phyloP scores from a whole-genome alignment of 140 eudicot species.

The Oenanthe javanica region DNA sequence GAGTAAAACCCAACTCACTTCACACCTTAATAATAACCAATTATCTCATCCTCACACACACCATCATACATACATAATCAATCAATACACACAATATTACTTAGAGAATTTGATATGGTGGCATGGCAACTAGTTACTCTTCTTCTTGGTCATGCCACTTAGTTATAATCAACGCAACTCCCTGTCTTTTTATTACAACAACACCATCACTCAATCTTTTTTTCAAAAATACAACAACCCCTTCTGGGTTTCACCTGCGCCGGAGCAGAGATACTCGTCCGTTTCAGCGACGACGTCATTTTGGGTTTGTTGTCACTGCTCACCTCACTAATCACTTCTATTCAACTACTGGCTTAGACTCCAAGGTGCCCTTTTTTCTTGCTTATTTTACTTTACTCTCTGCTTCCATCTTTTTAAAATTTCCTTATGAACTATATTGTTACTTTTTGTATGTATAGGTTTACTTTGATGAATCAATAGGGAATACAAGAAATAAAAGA shows the following conservation, averaged over 20 bases:
- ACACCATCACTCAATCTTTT: slow-evolving; percentile 14
- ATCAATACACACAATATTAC: not conserved
- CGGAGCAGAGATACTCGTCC: slow-evolving; percentile 22
- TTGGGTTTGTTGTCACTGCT: slow-evolving; percentile 43
- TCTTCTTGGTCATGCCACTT: slow-evolving; percentile 24
- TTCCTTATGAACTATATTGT: not conserved
- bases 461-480: not conserved
- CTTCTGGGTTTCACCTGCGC: slow-evolving; percentile 16
- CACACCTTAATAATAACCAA: not conserved
- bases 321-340: slow-evolving; percentile 62
- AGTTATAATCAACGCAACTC: slow-evolving; percentile 27
- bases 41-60: not conserved
- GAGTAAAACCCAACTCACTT: not conserved
- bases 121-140: slow-evolving; percentile 14
- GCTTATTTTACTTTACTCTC: not conserved
- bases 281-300: slow-evolving; percentile 39
- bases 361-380: slow-evolving; percentile 36
- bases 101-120: slow-evolving; percentile 12
- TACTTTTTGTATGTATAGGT: not conserved
- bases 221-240: slow-evolving; percentile 7
- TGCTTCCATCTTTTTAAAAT: not conserved
- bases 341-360: slow-evolving; percentile 56
- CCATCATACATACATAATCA: not conserved
- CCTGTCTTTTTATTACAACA: slow-evolving; percentile 10
- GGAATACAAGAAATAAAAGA: too few species aligned